Base-by-base conservation (phyloP, 192 early-diverging fungal species). In the Rhizophagus sp. region DNA sequence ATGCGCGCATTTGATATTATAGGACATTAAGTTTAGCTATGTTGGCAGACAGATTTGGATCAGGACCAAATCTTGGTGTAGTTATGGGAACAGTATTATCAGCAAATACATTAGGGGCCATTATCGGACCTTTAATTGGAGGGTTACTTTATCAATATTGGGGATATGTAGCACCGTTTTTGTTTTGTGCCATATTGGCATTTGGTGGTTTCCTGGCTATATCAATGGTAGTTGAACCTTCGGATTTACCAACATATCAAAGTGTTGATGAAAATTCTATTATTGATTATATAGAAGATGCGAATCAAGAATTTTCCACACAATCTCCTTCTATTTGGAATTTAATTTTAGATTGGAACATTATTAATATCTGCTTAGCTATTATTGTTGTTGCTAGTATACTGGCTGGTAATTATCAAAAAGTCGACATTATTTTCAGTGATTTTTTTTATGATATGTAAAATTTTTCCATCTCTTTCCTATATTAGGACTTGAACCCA, bases 51-150 rank as follows among this genome's bases (percentile, higher is more conserved):
- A 89, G 91, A 0, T 95, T 91, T 61, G 84, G 87, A 5, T 88
- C 88, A 30, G 83, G 85, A 13, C 84, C 88, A n/a, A 88, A 85
- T 36, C 81, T 92, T 11, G 92, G 92, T 25, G 81, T 88, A n/a
- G 91, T 90, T 15, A 94, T 95, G 92, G 92, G 92, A 17, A 87
- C 89, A 19, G 89, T 90, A 1, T 87, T 93, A 73, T 88, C 88
- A 1, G 92, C 90, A 2, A 89, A 92, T 39, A 89, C 91, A 15
- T 78, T 95, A 17, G 94, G 94, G 4, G 89, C 89, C 50, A 85
- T 92, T n/a, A 81, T 90, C 34, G 94, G 94, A 2, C 92, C 93
- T 1, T 83, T 91, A 36, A 62, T 93, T 12, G 94, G 93, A 50
- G 93, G 91, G 11, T 80, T 86, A 50, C 82, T 95, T 12, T 92